Base-by-base conservation (phyloP, 306 rosid genomes). In the Rubus idaeus region DNA sequence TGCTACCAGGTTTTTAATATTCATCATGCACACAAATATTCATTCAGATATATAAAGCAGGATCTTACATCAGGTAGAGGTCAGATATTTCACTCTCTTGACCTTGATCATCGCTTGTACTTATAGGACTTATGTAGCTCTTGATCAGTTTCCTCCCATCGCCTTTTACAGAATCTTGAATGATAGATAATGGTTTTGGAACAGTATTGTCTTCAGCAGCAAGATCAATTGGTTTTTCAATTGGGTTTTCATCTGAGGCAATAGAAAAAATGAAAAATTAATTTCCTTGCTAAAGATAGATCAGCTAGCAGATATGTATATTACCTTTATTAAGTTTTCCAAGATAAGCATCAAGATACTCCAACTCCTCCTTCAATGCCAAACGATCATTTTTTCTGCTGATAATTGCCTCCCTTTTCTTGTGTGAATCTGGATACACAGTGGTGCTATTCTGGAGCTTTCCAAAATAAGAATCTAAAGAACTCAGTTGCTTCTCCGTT, bases 281-380 rank as follows among this genome's bases (percentile, higher is more conserved):
- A 17, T 69, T 73, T 73, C 41, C 18, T 66, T 26, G 11, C n/a
- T 51, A 58, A n/a, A 51, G 13, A 64, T 39, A 17, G 47, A 39
- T 30, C 8, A 18, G 18, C 52, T 17, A 58, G 39, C 47, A 2
- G n/a, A 12, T 6, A 20, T 30, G 35, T 30, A 30, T 30, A 51
- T 56, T 84, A 85, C 95, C 95, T 75, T 78, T 4, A 61, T 84
- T 74, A 71, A 89, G 84, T 85, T 92, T 90, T 55, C 83, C 87
- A 82, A 94, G 86, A 84, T 87, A 94, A 66, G 83, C 86, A 49
- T 88, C 86, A 58, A 94, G 96, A 70, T 88, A 84, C n/a, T 81
- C 83, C 71, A 94, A 64, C 80, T 78, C 90, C 78, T 74, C 76
- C 83, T 78, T 85, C 62, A 80, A 66, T 80, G 68, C 71, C 41